These are phyloP conservation scores for Suillus subluteus DNA, from an alignment of 768 basidiomycete genomes.

Conservation along the genomic window DNA sequence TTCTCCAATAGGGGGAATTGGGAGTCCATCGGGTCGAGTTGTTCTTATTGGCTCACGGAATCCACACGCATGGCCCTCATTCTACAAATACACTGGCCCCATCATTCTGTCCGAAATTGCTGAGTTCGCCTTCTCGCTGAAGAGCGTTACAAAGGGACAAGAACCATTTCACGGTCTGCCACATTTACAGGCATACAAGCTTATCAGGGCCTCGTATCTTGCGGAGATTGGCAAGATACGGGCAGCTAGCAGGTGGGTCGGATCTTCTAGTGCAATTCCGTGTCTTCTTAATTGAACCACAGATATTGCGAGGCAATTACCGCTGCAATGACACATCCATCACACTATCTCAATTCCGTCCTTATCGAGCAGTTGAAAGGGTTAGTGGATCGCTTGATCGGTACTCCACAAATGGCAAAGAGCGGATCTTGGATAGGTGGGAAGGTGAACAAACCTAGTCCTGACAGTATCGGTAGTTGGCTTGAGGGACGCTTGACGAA, in stretches of 20 bases:
- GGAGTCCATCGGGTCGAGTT: slow-evolving; percentile 67
- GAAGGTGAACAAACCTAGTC: slow-evolving; percentile 88
- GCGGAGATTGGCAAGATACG: slow-evolving; percentile 84
- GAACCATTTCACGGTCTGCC: slow-evolving; percentile 83
- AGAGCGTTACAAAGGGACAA: slow-evolving; percentile 77
- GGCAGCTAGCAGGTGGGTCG: slow-evolving; percentile 69
- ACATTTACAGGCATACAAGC: slow-evolving; percentile 86
- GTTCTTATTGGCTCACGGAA: slow-evolving; percentile 74
- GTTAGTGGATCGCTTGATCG: slow-evolving; percentile 77
- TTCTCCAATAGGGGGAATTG: slow-evolving; percentile 71
- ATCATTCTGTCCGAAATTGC: slow-evolving; percentile 87
- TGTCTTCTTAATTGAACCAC: slow-evolving; percentile 13
- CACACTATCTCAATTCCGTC: slow-evolving; percentile 66
- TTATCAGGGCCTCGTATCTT: slow-evolving; percentile 74
- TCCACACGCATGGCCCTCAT: slow-evolving; percentile 52
- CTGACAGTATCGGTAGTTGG: slow-evolving; percentile 92
- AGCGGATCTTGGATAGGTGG: slow-evolving; percentile 82
- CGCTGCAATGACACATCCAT: slow-evolving; percentile 59
- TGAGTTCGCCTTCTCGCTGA: slow-evolving; percentile 87
- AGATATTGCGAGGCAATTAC: slow-evolving; percentile 96
- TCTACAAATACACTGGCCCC: slow-evolving; percentile 70
- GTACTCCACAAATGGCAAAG: slow-evolving; percentile 75
- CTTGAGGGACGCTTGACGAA: slow-evolving; percentile 91
- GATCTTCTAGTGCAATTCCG: slow-evolving; percentile 11
- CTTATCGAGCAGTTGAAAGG: slow-evolving; percentile 78